Evolutionary conservation across 306 rosid genomes (phyloP).

Genomic region (Astragalus membranaceus): DNA sequence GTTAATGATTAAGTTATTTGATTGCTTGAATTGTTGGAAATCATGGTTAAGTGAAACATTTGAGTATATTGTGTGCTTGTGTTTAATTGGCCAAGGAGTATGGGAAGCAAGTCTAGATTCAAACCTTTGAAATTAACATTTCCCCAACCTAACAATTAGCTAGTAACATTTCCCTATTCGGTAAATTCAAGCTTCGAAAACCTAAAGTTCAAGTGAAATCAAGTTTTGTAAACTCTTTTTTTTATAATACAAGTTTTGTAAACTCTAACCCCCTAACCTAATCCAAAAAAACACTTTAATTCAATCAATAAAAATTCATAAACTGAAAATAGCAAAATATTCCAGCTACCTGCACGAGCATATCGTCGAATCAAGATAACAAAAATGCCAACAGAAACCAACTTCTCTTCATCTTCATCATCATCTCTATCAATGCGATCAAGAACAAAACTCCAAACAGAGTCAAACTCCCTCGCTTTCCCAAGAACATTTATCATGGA

Average conservation of each 20-base stretch:
- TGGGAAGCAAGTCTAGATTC: no score
- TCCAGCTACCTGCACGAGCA: conserved; percentile 56
- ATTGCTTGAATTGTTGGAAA: no score
- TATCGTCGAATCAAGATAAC: conserved; percentile 79
- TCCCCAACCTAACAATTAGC: no score
- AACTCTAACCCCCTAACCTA: background rate
- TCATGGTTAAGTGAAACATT: no score
- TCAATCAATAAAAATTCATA: background rate
- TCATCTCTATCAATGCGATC: conserved; percentile 23
- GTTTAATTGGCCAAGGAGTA: no score
- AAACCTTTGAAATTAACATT: no score
- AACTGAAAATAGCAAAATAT: background rate
- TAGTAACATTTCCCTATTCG: no score
- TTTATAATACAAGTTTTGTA: background rate
- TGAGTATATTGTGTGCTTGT: no score
- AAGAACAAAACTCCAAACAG: conserved; percentile 62
- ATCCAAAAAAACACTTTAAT: background rate
- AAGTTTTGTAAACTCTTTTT: no score
- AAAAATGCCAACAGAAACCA: conserved; percentile 54
- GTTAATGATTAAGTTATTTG: no score
- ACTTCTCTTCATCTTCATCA: conserved; percentile 8
- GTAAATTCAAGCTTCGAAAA: background rate
- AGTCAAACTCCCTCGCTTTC: conserved; percentile 57
- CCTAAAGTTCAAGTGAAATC: background rate
- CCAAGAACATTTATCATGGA: conserved; percentile 51